Base-by-base conservation (phyloP, 2,329 filamentous ascomycete species). In the Xylaria sp. region DNA sequence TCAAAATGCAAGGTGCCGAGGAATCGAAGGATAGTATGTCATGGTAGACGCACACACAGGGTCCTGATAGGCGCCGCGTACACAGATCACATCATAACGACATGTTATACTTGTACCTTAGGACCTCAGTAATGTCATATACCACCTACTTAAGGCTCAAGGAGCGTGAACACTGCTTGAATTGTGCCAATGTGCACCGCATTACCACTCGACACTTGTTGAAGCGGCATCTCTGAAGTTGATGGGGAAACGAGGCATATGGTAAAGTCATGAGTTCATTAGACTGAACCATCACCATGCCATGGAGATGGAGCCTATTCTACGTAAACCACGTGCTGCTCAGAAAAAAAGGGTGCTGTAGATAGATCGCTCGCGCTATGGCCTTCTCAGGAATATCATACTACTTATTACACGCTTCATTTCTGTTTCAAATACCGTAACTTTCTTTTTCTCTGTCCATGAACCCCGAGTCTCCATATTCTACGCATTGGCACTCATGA, bases 401-500 rank as follows among this genome's bases (percentile, higher is more conserved):
- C 46, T 48, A 55, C 2, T 12, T 46, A 56, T 12, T 46, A 56
- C 54, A n/a, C 13, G 41, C 41, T 7, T 5, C 15, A 7, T 44
- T 46, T 18, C 41, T 7, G 13, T 18, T 18, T 46, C 6, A 7
- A 31, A 15, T 41, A 56, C 56, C n/a, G 25, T 15, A 18, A 10
- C 28, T 34, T 37, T 37, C 15, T 20, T 12, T 34, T 55, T 12
- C 13, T 54, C 52, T 9, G 34, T 9, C 20, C 34, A 37, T 55
- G 8, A 55, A 20, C 3, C n/a, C 13, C 2, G 4, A 3, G 28
- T 13, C 4, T 44, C 28, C 6, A 39, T 23, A 51, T 34, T 28
- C 18, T 18, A 12, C 23, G 13, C 23, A 18, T 39, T 41, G 28
- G 28, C 46, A 67, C 61, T 70, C 41, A 23, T 12, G 41, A 56